A percentile compares a stretch with the other conserved stretches of the same genome.
Evolutionary conservation across 148 eudicot species (phyloP).

Genomic region (Chenopodium suecicum): DNA sequence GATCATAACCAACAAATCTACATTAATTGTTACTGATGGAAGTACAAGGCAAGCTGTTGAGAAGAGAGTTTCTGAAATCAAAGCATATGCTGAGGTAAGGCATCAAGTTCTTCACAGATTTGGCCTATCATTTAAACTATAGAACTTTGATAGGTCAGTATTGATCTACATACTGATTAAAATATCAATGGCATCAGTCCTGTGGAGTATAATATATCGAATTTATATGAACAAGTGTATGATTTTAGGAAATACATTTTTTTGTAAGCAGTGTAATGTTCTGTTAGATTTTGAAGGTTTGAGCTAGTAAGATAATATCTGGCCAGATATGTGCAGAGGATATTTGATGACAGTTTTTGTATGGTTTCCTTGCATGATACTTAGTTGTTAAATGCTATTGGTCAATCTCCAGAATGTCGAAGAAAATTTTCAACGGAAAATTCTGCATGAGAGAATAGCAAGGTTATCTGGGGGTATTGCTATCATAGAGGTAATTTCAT

Average conservation of each 20-base stretch:
- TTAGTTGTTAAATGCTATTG: neutral
- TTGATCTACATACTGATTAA: neutral
- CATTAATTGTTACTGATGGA: conserved; percentile 84
- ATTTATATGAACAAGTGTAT: neutral
- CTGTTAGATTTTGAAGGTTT: neutral
- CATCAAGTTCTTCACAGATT: conserved; percentile 7
- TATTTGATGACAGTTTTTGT: neutral
- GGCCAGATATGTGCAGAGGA: neutral
- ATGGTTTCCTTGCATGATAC: neutral
- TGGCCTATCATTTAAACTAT: neutral
- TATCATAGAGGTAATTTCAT: conserved; percentile 59
- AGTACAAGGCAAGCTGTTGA: conserved; percentile 68
- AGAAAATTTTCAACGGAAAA: conserved; percentile 70
- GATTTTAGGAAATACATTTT: neutral
- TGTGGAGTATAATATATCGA: neutral
- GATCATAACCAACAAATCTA: conserved; percentile 69
- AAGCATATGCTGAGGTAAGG: conserved; percentile 69
- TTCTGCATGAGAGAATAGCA: conserved; percentile 75
- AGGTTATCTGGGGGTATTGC: conserved; percentile 83
- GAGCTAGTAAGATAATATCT: neutral
- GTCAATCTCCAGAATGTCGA: conserved; percentile 51
- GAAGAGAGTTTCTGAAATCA: conserved; percentile 60
- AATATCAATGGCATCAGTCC: neutral
- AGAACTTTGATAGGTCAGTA: neutral
- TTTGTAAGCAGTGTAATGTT: neutral